Conservation (phyloP, 345 rosid genomes). For the Geranium rotundifolium region DNA sequence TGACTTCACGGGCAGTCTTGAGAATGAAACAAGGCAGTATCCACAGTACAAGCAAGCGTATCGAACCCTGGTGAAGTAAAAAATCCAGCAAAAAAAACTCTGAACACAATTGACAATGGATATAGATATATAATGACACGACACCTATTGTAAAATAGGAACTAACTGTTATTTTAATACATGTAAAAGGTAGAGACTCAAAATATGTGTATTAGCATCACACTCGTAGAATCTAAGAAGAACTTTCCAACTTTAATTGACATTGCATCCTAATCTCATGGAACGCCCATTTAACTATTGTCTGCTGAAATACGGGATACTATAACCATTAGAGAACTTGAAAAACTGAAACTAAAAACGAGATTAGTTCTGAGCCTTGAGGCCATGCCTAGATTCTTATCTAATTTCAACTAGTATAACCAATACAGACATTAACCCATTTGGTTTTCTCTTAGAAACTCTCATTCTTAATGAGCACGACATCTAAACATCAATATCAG, state of each 20-base stretch:
- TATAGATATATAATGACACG: not conserved
- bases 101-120: not conserved
- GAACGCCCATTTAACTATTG: not conserved
- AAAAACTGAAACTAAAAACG: not conserved
- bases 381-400: not conserved
- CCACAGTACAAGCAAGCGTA: conserved; percentile 57
- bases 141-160: too few relatives aligned
- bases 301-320: not conserved
- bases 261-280: not conserved
- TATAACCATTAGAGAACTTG: not conserved
- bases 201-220: too few relatives aligned
- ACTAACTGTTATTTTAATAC: too few relatives aligned
- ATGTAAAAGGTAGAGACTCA: too few relatives aligned
- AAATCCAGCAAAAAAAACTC: not conserved
- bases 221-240: too few relatives aligned
- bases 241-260: not conserved
- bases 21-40: conserved; percentile 58
- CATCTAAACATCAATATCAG: too few relatives aligned
- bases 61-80: conserved; percentile 33
- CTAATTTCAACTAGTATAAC: too few relatives aligned
- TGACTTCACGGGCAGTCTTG: conserved; percentile 53
- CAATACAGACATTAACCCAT: too few relatives aligned
- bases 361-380: not conserved
- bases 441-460: too few relatives aligned
- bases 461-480: too few relatives aligned